Percentiles rank a stretch among this genome's conserved stretches.
Conservation (phyloP, 2,329 filamentous ascomycete genomes). For the Xylariaceae sp. region DNA sequence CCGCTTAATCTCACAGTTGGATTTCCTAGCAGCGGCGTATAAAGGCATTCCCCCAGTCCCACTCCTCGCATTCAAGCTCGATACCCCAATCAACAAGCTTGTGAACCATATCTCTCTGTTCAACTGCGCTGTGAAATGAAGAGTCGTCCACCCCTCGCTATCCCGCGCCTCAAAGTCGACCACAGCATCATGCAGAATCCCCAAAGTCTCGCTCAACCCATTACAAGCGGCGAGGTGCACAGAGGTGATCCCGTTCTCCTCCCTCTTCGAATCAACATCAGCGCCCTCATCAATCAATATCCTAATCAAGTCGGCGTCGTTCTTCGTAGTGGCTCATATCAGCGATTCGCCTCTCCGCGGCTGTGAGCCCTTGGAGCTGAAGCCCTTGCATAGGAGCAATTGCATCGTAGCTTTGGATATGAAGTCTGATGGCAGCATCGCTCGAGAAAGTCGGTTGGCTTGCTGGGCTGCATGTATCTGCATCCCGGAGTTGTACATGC, state of each 20-base stretch:
- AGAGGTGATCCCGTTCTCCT: not conserved
- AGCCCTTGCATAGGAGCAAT: not conserved
- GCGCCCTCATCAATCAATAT: not conserved
- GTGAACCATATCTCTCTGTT: not conserved
- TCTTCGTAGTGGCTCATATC: not conserved
- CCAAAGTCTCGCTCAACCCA: not conserved
- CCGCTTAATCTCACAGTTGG: not conserved
- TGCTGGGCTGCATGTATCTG: no score
- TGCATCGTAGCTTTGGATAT: not conserved
- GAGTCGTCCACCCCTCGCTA: not conserved
- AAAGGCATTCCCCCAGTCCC: not conserved
- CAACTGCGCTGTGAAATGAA: not conserved
- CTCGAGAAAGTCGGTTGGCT: no score
- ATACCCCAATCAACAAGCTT: not conserved
- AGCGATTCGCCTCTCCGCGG: not conserved
- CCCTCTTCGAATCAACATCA: not conserved
- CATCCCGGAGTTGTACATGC: no score
- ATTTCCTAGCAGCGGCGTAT: not conserved
- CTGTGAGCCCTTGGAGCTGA: not conserved
- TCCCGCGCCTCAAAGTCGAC: not conserved
- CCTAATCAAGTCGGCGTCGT: not conserved
- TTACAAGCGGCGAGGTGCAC: not conserved
- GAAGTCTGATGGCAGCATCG: no score
- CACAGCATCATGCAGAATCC: not conserved
- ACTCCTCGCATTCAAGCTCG: not conserved